A percentile compares a stretch with the other conserved stretches of the same genome.
These are phyloP conservation scores for Microstegium vimineum DNA, from an alignment of 176 grass and related monocot genomes.

Conservation along the genomic window DNA sequence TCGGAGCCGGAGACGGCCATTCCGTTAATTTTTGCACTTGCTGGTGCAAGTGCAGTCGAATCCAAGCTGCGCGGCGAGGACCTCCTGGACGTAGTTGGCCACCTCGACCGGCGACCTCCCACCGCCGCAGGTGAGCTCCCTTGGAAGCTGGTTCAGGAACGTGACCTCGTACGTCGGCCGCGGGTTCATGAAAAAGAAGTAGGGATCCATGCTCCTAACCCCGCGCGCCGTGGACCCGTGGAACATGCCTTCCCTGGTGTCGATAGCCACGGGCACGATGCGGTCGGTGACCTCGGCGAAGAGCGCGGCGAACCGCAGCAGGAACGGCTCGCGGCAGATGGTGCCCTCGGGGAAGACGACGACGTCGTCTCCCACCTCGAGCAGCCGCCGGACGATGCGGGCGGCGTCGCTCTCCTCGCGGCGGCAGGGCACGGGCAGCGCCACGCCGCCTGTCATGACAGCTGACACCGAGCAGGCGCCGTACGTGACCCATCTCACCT, in stretches of 20 bases:
- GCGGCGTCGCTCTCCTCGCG: slow-evolving; percentile 16
- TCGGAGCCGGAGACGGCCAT: slow-evolving; percentile 38
- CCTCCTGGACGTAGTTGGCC: slow-evolving; percentile 54
- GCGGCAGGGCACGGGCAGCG: neutral
- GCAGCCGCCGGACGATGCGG: slow-evolving; percentile 36
- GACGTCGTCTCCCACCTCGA: slow-evolving; percentile 53
- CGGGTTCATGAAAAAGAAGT: slow-evolving; percentile 85
- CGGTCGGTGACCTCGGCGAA: slow-evolving; percentile 65
- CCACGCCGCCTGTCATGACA: slow-evolving; percentile 30
- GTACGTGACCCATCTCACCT: slow-evolving; percentile 56
- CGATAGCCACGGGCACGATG: slow-evolving; percentile 71
- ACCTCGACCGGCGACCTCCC: slow-evolving; percentile 65
- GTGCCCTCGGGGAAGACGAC: slow-evolving; percentile 62
- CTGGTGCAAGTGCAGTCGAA: slow-evolving; percentile 59
- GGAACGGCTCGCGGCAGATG: slow-evolving; percentile 52
- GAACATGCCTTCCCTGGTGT: slow-evolving; percentile 53
- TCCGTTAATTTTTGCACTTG: slow-evolving; percentile 45
- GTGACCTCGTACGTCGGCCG: slow-evolving; percentile 61
- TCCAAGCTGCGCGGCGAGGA: slow-evolving; percentile 43
- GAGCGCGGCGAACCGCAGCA: slow-evolving; percentile 46
- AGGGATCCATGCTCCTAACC: slow-evolving; percentile 43
- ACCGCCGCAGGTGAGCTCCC: slow-evolving; percentile 45
- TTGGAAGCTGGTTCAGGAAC: slow-evolving; percentile 64
- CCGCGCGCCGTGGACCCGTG: slow-evolving; percentile 49
- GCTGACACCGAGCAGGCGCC: slow-evolving; percentile 33